These are phyloP conservation scores for Cytospora piceae DNA, from an alignment of 2,329 filamentous ascomycete species.

Conservation along the genomic window DNA sequence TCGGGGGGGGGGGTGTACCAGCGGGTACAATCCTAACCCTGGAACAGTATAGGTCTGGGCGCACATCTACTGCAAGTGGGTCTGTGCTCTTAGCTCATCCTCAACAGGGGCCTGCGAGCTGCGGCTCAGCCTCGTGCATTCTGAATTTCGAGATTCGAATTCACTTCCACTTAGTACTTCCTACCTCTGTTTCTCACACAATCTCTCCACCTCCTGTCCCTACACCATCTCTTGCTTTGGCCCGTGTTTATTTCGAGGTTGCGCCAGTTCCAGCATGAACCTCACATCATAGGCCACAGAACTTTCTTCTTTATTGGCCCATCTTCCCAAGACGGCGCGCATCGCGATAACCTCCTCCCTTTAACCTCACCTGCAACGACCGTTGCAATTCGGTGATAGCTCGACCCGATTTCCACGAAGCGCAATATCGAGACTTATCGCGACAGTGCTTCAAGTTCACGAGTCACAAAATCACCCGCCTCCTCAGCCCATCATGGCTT, in stretches of 20 bases:
- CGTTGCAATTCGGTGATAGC: slow-evolving; percentile 5
- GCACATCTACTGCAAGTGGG: not conserved
- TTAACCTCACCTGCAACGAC: slow-evolving; percentile 3
- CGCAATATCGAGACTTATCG: not conserved
- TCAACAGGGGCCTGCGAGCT: slow-evolving; percentile 13
- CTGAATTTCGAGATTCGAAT: slow-evolving; percentile 17
- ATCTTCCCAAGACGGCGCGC: slow-evolving; percentile 7
- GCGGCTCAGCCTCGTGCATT: slow-evolving; percentile 21
- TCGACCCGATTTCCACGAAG: slow-evolving; percentile 10
- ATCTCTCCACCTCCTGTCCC: not conserved
- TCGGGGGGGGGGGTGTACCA: not conserved
- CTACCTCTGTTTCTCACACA: not conserved
- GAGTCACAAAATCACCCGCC: not conserved
- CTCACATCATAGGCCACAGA: slow-evolving; percentile 12
- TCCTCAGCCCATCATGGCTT: slow-evolving; percentile 47
- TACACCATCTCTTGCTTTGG: slow-evolving; percentile 6
- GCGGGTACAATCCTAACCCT: not conserved
- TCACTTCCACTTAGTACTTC: not conserved
- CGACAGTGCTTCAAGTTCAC: not conserved
- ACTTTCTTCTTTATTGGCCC: slow-evolving; percentile 3
- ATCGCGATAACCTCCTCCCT: slow-evolving; percentile 2
- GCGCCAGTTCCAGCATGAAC: slow-evolving; percentile 17
- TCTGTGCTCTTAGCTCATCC: not conserved
- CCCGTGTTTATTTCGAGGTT: not conserved
- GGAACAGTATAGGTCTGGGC: not conserved